Conservation (phyloP, 352 stramenopile species). For the Globisporangium megalacanthum region DNA sequence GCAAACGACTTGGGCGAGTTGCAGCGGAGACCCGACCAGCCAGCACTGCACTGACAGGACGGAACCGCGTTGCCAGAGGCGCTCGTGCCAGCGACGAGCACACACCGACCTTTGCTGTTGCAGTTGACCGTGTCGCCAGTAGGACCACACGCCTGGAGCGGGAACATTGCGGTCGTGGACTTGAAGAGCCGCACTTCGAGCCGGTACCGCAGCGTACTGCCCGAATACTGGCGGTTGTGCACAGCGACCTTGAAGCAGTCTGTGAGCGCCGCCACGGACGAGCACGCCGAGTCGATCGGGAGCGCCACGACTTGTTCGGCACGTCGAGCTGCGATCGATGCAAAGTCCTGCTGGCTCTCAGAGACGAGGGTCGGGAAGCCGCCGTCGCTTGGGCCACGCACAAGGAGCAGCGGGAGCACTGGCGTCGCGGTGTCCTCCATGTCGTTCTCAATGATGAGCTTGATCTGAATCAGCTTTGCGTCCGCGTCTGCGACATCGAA, state of each 20-base stretch:
- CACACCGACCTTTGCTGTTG: constrained; percentile 44
- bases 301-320: constrained; percentile 34
- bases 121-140: constrained; percentile 31
- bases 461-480: constrained; percentile 42
- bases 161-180: constrained; percentile 18
- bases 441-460: constrained; percentile 38
- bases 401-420: constrained; percentile 49
- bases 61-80: constrained; percentile 8
- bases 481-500: constrained; percentile 50
- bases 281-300: constrained; percentile 37
- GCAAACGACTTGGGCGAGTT: constrained; percentile 55
- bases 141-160: constrained; percentile 14
- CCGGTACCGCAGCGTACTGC: constrained; percentile 31
- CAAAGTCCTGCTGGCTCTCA: constrained; percentile 47
- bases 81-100: constrained; percentile 18
- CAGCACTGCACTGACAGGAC: constrained; percentile 47
- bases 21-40: constrained; percentile 58
- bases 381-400: constrained; percentile 36
- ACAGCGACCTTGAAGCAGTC: constrained; percentile 73
- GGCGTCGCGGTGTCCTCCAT: constrained; percentile 29
- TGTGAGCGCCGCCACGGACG: constrained; percentile 20
- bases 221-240: constrained; percentile 58
- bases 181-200: constrained; percentile 36
- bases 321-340: constrained; percentile 19
- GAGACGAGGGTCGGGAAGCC: constrained; percentile 49